Base-by-base conservation (phyloP, 2,329 filamentous ascomycete species). In the Aaosphaeria arxii region DNA sequence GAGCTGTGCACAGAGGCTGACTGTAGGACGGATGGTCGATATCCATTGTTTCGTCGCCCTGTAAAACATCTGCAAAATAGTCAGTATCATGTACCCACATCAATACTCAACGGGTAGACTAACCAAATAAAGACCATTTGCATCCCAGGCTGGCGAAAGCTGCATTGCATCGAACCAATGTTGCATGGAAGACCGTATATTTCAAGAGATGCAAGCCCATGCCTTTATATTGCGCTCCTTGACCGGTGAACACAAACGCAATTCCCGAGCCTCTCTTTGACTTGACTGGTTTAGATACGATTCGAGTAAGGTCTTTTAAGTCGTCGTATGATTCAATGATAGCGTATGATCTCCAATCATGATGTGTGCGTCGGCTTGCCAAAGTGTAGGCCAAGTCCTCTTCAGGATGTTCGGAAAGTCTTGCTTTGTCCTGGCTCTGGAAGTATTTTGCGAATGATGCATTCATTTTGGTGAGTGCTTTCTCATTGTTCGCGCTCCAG, bases 211-310 rank as follows among this genome's bases (percentile, higher is more conserved):
- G 54, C 4, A 45, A 40, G 7, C 59, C 63, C 63, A 66, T 66
- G 0, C 47, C 47, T 38, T 40, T 7, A 52, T 56, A 67, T 36
- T 66, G 61, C 3, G 64, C 64, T 7, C 65, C 64, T 50, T 69
- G 64, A 1, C 65, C 65, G 1, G 61, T 69, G 52, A 66, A 69
- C 1, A 65, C 54, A 39, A 64, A 63, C 9, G 47, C 49, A 28
- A 54, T 5, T 30, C 29, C 11, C 17, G 42, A 30, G 24, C 9
- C 7, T n/a, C 39, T 33, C 24, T 24, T 32, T 28, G 11, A 46
- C 7, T 41, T 11, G 36, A 46, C 28, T 7, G 28, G 11, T 17
- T 17, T 36, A 30, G 13, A 29, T 11, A 11, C 38, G 11, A 33
- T 29, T 28, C 13, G 28, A 9, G 9, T 7, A 4, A 33, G 33